Conservation (phyloP, 2,329 filamentous ascomycete species). For the Lachnum nothofagi region DNA sequence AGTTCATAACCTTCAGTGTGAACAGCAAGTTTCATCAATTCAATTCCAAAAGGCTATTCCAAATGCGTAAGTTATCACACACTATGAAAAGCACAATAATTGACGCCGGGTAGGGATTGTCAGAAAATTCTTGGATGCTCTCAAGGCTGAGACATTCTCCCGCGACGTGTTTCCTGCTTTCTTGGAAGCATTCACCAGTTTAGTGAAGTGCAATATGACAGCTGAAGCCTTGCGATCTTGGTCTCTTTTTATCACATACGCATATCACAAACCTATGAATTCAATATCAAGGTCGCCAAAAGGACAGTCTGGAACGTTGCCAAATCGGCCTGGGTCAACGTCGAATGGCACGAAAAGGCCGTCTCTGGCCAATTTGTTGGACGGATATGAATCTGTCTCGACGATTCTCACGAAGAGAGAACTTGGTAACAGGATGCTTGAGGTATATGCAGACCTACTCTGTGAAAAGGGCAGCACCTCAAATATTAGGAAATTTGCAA, state of each 20-base stretch:
- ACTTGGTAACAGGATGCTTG: constrained; percentile 68
- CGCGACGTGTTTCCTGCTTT: constrained; percentile 70
- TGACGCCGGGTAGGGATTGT: constrained; percentile 62
- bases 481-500: constrained; percentile 81
- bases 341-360: constrained; percentile 28
- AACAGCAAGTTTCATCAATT: constrained; percentile 89
- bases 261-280: constrained; percentile 59
- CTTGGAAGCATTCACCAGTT: constrained; percentile 69
- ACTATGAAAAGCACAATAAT: constrained; percentile 16
- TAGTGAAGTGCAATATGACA: constrained; percentile 76
- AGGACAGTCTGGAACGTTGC: constrained; percentile 41
- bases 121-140: constrained; percentile 80
- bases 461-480: constrained; percentile 65
- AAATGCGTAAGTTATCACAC: constrained; percentile 68
- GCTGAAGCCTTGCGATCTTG: constrained; percentile 81
- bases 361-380: constrained; percentile 25
- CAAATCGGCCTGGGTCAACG: constrained; percentile 32
- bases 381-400: constrained; percentile 31
- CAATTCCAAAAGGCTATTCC: constrained; percentile 77
- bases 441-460: constrained; percentile 71
- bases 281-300: constrained; percentile 50
- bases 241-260: constrained; percentile 88
- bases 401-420: constrained; percentile 58
- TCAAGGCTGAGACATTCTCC: constrained; percentile 78
- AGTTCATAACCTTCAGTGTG: constrained; percentile 83